Percentiles rank a stretch among this genome's conserved stretches.
Evolutionary conservation across 345 rosid genomes (phyloP).

Genomic region (Raphanus raphanistrum): DNA sequence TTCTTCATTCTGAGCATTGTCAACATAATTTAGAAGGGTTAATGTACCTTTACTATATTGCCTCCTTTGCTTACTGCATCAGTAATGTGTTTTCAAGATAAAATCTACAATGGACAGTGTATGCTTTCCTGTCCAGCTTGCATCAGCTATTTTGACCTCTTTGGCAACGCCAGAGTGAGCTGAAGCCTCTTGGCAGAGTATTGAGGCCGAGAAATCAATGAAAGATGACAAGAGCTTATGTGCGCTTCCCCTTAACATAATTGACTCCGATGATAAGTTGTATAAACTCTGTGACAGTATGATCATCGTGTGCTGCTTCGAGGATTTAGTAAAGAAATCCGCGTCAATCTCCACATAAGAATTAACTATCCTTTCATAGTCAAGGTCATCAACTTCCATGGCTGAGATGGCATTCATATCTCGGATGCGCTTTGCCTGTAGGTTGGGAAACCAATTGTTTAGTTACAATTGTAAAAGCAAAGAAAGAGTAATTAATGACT

Average conservation of each 20-base stretch:
- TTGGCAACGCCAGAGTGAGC: constrained; percentile 34
- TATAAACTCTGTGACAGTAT: constrained; percentile 76
- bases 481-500: constrained; percentile 18
- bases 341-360: constrained; percentile 66
- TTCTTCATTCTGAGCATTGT: neutral
- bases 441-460: constrained; percentile 22
- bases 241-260: constrained; percentile 76
- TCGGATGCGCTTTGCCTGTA: constrained; percentile 67
- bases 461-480: constrained; percentile 12
- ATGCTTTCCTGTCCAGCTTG: constrained; percentile 58
- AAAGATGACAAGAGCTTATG: constrained; percentile 65
- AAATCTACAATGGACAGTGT: constrained; percentile 54
- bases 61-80: constrained; percentile 60
- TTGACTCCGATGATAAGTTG: constrained; percentile 73
- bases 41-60: constrained; percentile 61
- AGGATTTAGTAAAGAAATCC: constrained; percentile 50
- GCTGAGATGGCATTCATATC: constrained; percentile 74
- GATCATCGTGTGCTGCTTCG: constrained; percentile 58
- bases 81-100: constrained; percentile 68
- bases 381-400: constrained; percentile 75
- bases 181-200: constrained; percentile 46
- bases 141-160: constrained; percentile 38
- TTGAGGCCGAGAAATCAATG: constrained; percentile 62
- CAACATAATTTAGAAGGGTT: constrained; percentile 7
- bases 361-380: constrained; percentile 62